Evolutionary conservation across 2,329 filamentous ascomycete species (phyloP).

Genomic region (Emergomyces orientalis): DNA sequence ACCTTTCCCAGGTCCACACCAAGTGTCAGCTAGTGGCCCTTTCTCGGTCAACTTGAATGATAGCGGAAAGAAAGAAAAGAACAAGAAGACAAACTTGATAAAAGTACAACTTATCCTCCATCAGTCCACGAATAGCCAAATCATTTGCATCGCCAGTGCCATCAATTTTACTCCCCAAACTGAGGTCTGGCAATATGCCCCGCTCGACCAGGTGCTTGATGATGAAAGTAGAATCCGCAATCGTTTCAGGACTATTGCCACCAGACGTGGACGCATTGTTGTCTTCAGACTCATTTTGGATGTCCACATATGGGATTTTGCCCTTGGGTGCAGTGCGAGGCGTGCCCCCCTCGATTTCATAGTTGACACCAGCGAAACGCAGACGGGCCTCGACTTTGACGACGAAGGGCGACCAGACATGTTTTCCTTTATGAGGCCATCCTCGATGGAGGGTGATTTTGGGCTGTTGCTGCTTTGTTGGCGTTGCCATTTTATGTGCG

Average conservation of each 20-base stretch:
- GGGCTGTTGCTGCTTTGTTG: background rate
- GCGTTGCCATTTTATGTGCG: background rate
- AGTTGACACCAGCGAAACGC: slow-evolving; percentile 44
- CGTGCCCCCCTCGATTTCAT: slow-evolving; percentile 40
- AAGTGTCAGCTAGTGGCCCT: background rate
- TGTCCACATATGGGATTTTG: slow-evolving; percentile 51
- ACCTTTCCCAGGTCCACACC: slow-evolving; percentile 43
- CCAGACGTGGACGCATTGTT: background rate
- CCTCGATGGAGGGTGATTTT: slow-evolving; percentile 1
- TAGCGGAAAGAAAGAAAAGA: background rate
- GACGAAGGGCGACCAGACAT: slow-evolving; percentile 55
- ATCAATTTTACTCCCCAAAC: slow-evolving; percentile 28
- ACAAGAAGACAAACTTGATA: slow-evolving; percentile 35
- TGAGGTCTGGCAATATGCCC: slow-evolving; percentile 40
- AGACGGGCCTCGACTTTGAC: slow-evolving; percentile 54
- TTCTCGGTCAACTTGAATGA: background rate
- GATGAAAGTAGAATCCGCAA: slow-evolving; percentile 51
- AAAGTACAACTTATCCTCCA: slow-evolving; percentile 55
- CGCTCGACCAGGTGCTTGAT: slow-evolving; percentile 38
- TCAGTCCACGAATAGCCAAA: slow-evolving; percentile 43
- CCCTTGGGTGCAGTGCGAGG: slow-evolving; percentile 42
- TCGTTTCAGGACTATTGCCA: slow-evolving; percentile 4
- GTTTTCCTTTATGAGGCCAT: slow-evolving; percentile 18
- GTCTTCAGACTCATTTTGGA: background rate
- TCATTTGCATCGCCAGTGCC: slow-evolving; percentile 39